Conservation (phyloP, 2,329 filamentous ascomycete species). For the Plenodomus tracheiphilus region DNA sequence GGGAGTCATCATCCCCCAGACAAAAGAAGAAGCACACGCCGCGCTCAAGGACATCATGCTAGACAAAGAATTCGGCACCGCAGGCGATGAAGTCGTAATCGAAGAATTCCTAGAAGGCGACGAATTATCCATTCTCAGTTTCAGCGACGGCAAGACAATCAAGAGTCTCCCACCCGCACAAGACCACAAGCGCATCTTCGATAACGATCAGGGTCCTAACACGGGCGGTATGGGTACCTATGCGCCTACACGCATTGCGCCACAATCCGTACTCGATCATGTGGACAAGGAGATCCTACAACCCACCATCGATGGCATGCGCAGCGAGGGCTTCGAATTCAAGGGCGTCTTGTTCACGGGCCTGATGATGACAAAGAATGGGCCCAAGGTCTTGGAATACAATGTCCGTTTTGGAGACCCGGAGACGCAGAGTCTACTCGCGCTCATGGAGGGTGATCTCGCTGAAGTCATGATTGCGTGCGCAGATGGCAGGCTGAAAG, state of each 20-base stretch:
- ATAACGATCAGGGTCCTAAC: slow-evolving; percentile 88
- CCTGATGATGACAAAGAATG: slow-evolving; percentile 85
- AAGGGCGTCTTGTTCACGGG: slow-evolving; percentile 82
- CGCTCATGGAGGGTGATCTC: slow-evolving; percentile 82
- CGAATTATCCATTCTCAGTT: slow-evolving; percentile 87
- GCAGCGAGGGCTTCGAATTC: slow-evolving; percentile 63
- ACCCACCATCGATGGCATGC: slow-evolving; percentile 88
- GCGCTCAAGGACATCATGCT: slow-evolving; percentile 91
- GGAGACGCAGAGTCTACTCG: slow-evolving; percentile 84
- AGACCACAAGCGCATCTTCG: slow-evolving; percentile 93
- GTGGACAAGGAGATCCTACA: slow-evolving; percentile 84
- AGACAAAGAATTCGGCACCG: slow-evolving; percentile 79
- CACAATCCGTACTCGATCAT: slow-evolving; percentile 67
- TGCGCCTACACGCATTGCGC: slow-evolving; percentile 66
- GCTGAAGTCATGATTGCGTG: slow-evolving; percentile 89
- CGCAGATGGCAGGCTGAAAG: slow-evolving; percentile 72
- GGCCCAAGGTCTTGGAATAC: slow-evolving; percentile 86
- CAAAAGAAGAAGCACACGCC: slow-evolving; percentile 78
- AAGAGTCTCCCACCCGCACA: slow-evolving; percentile 86
- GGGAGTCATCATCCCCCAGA: slow-evolving; percentile 85
- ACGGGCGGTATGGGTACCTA: slow-evolving; percentile 99
- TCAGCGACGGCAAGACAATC: slow-evolving; percentile 86
- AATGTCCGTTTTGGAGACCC: slow-evolving; percentile 93
- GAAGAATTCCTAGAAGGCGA: slow-evolving; percentile 92
- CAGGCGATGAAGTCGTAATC: slow-evolving; percentile 89